Percentiles rank a stretch among this genome's conserved stretches.
phyloP scores from a whole-genome alignment of 2,329 filamentous ascomycete species.

The Trichoderma breve region DNA sequence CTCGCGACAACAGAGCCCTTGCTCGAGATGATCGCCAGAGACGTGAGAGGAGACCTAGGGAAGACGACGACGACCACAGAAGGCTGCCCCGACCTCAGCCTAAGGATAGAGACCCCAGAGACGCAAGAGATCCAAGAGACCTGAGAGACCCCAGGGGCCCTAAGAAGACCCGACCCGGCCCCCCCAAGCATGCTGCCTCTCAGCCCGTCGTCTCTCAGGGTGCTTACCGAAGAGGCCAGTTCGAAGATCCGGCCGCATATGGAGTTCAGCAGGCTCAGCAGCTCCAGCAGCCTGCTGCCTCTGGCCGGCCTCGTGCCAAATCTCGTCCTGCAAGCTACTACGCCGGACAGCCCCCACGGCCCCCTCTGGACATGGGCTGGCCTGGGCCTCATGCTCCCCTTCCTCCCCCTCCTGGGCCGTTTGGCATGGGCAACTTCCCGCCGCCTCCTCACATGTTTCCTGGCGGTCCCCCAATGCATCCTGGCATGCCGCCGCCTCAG shows the following conservation, averaged over 20 bases:
- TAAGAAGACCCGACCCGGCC: conserved; percentile 32
- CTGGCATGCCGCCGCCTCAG: conserved; percentile 27
- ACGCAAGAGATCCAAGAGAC: not conserved
- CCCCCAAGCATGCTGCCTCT: conserved; percentile 33
- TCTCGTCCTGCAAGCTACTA: conserved; percentile 39
- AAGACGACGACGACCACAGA: conserved; percentile 24
- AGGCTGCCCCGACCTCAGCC: conserved; percentile 18
- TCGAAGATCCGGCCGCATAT: conserved; percentile 38
- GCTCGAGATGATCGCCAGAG: conserved; percentile 30
- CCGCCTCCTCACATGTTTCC: conserved; percentile 29
- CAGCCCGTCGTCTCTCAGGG: conserved; percentile 36
- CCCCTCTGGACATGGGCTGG: conserved; percentile 30
- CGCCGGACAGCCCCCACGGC: conserved; percentile 30
- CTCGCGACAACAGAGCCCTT: conserved; percentile 14
- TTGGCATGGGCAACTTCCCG: conserved; percentile 33
- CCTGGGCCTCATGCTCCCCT: conserved; percentile 29
- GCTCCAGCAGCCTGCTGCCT: conserved; percentile 35
- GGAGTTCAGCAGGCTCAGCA: conserved; percentile 36
- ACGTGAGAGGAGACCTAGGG: conserved; percentile 27
- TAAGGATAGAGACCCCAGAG: conserved; percentile 23
- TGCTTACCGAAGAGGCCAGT: conserved; percentile 31
- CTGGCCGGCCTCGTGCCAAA: conserved; percentile 34
- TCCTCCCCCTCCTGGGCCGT: conserved; percentile 25
- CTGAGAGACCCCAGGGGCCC: conserved; percentile 29
- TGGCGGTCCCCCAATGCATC: conserved; percentile 25